These are phyloP conservation scores for Xylariaceae sp. DNA, from an alignment of 2,329 filamentous ascomycete species.

Conservation along the genomic window DNA sequence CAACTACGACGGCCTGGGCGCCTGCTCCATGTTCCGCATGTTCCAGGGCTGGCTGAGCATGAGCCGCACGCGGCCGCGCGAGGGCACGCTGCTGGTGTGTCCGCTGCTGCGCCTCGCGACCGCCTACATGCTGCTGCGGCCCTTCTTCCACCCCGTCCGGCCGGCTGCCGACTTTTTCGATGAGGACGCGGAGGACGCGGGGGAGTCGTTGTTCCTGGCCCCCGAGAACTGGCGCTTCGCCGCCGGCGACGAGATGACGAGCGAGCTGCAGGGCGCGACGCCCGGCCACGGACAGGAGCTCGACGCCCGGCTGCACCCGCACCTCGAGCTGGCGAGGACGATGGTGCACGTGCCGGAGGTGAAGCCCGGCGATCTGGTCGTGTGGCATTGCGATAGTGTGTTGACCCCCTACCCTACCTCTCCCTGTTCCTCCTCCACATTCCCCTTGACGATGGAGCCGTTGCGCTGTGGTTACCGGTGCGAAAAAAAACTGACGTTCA, in stretches of 20 bases:
- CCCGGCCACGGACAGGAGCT: constrained; percentile 66
- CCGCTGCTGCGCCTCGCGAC: constrained; percentile 69
- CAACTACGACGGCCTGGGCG: constrained; percentile 72
- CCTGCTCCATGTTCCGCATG: constrained; percentile 78
- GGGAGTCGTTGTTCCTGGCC: constrained; percentile 38
- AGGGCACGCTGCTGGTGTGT: constrained; percentile 78
- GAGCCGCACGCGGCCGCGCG: constrained; percentile 60
- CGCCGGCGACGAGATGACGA: constrained; percentile 38
- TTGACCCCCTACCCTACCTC: constrained; percentile 1
- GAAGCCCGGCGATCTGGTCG: constrained; percentile 66
- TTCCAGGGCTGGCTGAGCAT: constrained; percentile 87
- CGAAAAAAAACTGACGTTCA: not conserved
- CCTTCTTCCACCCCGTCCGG: constrained; percentile 63
- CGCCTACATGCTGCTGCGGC: constrained; percentile 72
- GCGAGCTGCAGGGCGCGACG: constrained; percentile 60
- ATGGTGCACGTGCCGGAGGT: constrained; percentile 68
- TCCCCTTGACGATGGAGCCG: constrained; percentile 1
- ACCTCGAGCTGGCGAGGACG: constrained; percentile 56
- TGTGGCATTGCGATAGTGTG: constrained; percentile 73
- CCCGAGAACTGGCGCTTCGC: constrained; percentile 55
- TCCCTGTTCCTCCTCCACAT: constrained; percentile 21
- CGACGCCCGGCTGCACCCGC: constrained; percentile 56
- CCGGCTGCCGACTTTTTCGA: too few species aligned
- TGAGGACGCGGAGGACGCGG: constrained; percentile 30
- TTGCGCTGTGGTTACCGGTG: too few species aligned